Percentiles rank a stretch among this genome's conserved stretches.
Evolutionary conservation across 805 yeast genomes (phyloP).

Genomic region (Starmerella bombicola): DNA sequence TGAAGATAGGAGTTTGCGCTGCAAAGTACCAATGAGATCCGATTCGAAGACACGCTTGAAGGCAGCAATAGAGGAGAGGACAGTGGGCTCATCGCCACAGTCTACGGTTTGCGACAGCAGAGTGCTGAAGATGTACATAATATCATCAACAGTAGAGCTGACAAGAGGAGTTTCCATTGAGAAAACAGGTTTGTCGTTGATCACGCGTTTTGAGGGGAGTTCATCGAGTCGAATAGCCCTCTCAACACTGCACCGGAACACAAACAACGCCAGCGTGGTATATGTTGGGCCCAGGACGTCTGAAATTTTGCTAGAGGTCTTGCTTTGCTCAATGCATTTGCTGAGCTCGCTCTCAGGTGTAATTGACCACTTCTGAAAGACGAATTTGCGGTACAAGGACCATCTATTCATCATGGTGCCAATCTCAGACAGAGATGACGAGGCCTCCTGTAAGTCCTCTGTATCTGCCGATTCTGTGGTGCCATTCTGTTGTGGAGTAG

Average conservation of each 20-base stretch:
- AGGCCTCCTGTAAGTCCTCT: slow-evolving; percentile 47
- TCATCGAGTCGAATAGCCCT: slow-evolving; percentile 73
- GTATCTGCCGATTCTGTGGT: slow-evolving; percentile 23
- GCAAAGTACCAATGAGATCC: slow-evolving; percentile 49
- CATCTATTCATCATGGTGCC: slow-evolving; percentile 73
- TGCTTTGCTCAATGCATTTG: slow-evolving; percentile 40
- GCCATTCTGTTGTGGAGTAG: not conserved
- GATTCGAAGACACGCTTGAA: slow-evolving; percentile 48
- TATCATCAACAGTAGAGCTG: slow-evolving; percentile 78
- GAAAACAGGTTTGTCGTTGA: slow-evolving; percentile 17
- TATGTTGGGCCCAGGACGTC: slow-evolving; percentile 46
- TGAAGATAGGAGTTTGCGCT: slow-evolving; percentile 35
- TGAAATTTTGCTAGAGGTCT: slow-evolving; percentile 44
- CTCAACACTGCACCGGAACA: slow-evolving; percentile 64
- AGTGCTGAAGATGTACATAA: slow-evolving; percentile 58
- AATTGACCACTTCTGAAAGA: slow-evolving; percentile 50
- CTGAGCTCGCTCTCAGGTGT: not conserved
- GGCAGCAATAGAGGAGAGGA: slow-evolving; percentile 43
- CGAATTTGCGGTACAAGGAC: slow-evolving; percentile 48
- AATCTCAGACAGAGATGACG: slow-evolving; percentile 56
- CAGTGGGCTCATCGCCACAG: slow-evolving; percentile 51
- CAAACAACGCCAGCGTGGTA: slow-evolving; percentile 51
- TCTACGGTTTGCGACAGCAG: slow-evolving; percentile 53
- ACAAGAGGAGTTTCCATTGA: slow-evolving; percentile 48
- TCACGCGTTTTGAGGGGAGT: slow-evolving; percentile 35